phyloP scores from a whole-genome alignment of 176 grass and related monocot species.

The Eragrostis nindensis region DNA sequence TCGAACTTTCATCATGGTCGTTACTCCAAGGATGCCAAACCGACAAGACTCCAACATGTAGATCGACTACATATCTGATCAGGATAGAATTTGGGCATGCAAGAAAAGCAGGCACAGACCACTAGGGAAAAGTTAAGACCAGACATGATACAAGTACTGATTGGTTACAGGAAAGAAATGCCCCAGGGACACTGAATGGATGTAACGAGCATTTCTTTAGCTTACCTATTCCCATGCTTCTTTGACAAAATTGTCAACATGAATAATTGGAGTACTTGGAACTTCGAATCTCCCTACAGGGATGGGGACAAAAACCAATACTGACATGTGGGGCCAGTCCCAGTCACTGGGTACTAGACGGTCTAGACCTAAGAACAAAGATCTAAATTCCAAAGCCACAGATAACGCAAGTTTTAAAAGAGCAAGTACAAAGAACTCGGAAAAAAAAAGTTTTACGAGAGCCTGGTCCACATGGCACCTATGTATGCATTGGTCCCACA shows the following conservation, averaged over 20 bases:
- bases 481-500: conserved; percentile 6
- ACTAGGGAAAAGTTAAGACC: conserved; percentile 22
- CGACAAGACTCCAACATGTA: conserved; percentile 36
- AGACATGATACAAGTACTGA: conserved; percentile 23
- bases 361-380: conserved; percentile 23
- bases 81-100: conserved; percentile 40
- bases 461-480: conserved; percentile 33
- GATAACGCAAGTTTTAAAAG: conserved; percentile 13
- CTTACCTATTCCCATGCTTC: conserved; percentile 18
- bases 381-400: conserved; percentile 33
- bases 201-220: conserved; percentile 27
- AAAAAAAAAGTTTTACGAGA: no score
- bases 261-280: conserved; percentile 54
- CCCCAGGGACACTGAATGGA: conserved; percentile 36
- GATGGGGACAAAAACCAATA: conserved; percentile 30
- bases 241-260: conserved; percentile 57
- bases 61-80: conserved; percentile 19
- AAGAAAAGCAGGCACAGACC: conserved; percentile 22
- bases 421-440: no score
- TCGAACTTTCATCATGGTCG: conserved; percentile 36
- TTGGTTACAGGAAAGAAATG: conserved; percentile 34
- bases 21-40: conserved; percentile 16
- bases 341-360: conserved; percentile 29
- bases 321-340: conserved; percentile 37
- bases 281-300: conserved; percentile 41